phyloP scores from a whole-genome alignment of 75 land plant genomes.

The Isoetes taiwanensis region DNA sequence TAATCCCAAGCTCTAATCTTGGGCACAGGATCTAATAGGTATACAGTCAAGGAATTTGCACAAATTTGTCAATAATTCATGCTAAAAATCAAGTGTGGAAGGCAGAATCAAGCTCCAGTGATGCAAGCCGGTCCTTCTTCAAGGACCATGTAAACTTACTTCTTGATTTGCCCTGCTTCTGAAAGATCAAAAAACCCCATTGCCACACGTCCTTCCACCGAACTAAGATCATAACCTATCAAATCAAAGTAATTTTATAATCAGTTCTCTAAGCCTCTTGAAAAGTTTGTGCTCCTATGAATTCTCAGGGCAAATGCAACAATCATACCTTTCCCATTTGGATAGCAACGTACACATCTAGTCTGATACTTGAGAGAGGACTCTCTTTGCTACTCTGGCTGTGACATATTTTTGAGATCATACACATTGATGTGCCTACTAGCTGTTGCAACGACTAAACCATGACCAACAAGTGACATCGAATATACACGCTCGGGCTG shows the following conservation, averaged over 20 bases:
- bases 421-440: slow-evolving; percentile 96
- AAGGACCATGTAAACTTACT: slow-evolving; percentile 34
- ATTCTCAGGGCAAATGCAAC: neutral
- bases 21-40: too few relatives aligned
- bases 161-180: slow-evolving; percentile 83
- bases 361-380: slow-evolving; percentile 97
- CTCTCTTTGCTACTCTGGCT: slow-evolving; percentile 89
- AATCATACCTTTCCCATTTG: slow-evolving; percentile 90
- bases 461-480: slow-evolving; percentile 83
- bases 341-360: slow-evolving; percentile 97
- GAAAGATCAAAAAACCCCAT: slow-evolving; percentile 98
- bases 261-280: slow-evolving; percentile 1
- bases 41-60: too few relatives aligned
- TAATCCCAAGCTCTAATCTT: too few relatives aligned
- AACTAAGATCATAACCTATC: slow-evolving; percentile 97
- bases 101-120: too few relatives aligned
- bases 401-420: slow-evolving; percentile 94
- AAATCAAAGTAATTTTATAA: neutral
- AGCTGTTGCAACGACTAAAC: slow-evolving; percentile 94
- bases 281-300: neutral
- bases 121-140: too few relatives aligned
- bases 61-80: too few relatives aligned
- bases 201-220: slow-evolving; percentile 99
- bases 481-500: slow-evolving; percentile 99
- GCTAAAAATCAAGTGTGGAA: too few relatives aligned